Base-by-base conservation (phyloP, 805 yeast species). In the Saturnispora ahearnii region DNA sequence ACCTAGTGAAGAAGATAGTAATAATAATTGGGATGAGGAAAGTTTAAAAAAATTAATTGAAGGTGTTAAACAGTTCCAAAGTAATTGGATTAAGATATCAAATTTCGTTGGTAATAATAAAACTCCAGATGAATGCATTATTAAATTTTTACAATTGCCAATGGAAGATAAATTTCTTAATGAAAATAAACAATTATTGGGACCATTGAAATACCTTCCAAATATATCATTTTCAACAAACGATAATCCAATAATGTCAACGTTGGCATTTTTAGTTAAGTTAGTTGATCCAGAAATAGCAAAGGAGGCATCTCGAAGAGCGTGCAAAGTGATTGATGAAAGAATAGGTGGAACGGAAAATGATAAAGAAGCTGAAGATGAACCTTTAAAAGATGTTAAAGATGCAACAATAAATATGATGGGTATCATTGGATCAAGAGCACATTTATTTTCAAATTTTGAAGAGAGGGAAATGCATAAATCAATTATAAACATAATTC, bases 231-330 rank as follows among this genome's bases (percentile, higher is more conserved):
- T 87, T 45, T 79, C 87, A 34, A 78, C 87, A 41, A 79, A 83
- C 29, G 98, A 93, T 58, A 93, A 93, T 65, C 99, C 99, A 2
- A 89, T 93, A 3, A 75, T 93, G 70, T 84, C 95, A 34, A 91
- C 95, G n/a, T 76, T 93, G 54, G 83, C 96, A 12, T 93, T 90
- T 65, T 71, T 93, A 66, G 81, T 90, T 0, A 82, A 87, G 36
- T 68, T 90, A 45, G 95, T 89, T 15, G 96, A 91, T 59, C 84
- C 91, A 11, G 84, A 83, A 38, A 85, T 85, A 22, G 96, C 91
- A 0, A 79, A 81, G 50, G 88, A 90, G 10, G 95, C 95, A 32
- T 83, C 95, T 7, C 67, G 61, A 30, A 70, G 81, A 45, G 89
- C 88, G 0, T 73, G 81, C 5, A 70, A 70, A 46, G 71, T 70